phyloP scores from a whole-genome alignment of 2,329 filamentous ascomycete genomes.

The Curvularia eragrostidis region DNA sequence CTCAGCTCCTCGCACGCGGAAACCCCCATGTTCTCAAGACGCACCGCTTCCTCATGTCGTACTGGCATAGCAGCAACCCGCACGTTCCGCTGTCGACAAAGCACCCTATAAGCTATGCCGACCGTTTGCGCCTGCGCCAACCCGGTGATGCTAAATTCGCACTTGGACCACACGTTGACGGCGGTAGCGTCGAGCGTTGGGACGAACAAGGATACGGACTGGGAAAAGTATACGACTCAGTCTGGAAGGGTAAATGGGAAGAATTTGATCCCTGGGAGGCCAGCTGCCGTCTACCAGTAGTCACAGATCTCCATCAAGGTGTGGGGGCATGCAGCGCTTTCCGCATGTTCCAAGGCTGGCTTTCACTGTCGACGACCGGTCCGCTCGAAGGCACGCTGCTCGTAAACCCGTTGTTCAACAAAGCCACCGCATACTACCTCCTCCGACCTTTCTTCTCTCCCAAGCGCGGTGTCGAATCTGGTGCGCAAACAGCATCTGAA shows the following conservation, averaged over 20 bases:
- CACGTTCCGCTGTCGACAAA: conserved; percentile 52
- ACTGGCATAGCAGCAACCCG: conserved; percentile 57
- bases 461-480: conserved; percentile 47
- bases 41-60: conserved; percentile 57
- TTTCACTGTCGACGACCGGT: conserved; percentile 75
- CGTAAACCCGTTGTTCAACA: conserved; percentile 78
- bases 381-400: conserved; percentile 80
- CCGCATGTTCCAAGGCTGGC: conserved; percentile 89
- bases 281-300: conserved; percentile 69
- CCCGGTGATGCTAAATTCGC: conserved; percentile 61
- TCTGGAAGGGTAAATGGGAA: conserved; percentile 81
- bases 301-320: conserved; percentile 79
- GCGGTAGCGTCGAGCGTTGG: conserved; percentile 60
- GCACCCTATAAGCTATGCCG: conserved; percentile 58
- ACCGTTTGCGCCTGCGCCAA: conserved; percentile 61
- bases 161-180: conserved; percentile 64
- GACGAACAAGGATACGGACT: conserved; percentile 66
- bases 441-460: conserved; percentile 83
- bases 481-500: conserved; percentile 43
- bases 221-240: conserved; percentile 71
- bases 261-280: conserved; percentile 83
- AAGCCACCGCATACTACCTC: conserved; percentile 80
- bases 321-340: conserved; percentile 84
- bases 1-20: conserved; percentile 56
- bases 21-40: conserved; percentile 57